These are phyloP conservation scores for Wickerhamomyces sp. DNA, from an alignment of 1,139 yeast species.

Conservation along the genomic window DNA sequence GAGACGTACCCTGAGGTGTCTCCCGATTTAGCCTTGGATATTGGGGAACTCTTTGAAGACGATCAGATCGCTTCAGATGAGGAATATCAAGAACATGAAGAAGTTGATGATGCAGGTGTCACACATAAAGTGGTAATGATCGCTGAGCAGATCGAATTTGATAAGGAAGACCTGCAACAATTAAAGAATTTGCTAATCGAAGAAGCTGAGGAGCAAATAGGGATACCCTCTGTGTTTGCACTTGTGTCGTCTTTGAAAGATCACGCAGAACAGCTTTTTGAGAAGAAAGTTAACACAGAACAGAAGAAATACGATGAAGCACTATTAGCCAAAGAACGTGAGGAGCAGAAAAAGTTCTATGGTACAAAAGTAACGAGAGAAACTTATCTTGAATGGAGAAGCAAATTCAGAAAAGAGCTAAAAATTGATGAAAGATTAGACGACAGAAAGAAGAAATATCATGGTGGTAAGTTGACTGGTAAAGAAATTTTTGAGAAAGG, in stretches of 20 bases:
- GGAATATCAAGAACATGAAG: conserved; percentile 34
- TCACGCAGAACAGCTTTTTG: conserved; percentile 64
- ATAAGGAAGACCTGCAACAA: conserved; percentile 38
- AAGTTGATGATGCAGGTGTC: conserved; percentile 37
- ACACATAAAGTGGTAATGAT: conserved; percentile 41
- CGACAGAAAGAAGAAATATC: conserved; percentile 51
- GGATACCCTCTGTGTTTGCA: conserved; percentile 86
- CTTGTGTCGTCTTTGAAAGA: conserved; percentile 75
- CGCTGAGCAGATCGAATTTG: conserved; percentile 53
- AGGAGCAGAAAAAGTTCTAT: conserved; percentile 67
- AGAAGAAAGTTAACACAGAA: conserved; percentile 46
- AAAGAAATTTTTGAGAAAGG: conserved; percentile 88
- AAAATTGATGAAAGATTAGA: conserved; percentile 54
- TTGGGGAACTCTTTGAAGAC: conserved; percentile 26
- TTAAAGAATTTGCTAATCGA: conserved; percentile 41
- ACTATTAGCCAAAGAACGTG: conserved; percentile 55
- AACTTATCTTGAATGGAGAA: conserved; percentile 67
- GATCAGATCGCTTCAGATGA: conserved; percentile 36
- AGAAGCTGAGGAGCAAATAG: conserved; percentile 74
- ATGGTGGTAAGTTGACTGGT: conserved; percentile 78
- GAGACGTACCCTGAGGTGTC: conserved; percentile 65
- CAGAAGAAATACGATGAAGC: conserved; percentile 58
- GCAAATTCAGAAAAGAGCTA: conserved; percentile 49
- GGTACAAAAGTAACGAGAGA: conserved; percentile 82
- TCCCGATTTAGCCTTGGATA: conserved; percentile 47